Conservation (phyloP, 345 rosid species). For the Camelina laxa region DNA sequence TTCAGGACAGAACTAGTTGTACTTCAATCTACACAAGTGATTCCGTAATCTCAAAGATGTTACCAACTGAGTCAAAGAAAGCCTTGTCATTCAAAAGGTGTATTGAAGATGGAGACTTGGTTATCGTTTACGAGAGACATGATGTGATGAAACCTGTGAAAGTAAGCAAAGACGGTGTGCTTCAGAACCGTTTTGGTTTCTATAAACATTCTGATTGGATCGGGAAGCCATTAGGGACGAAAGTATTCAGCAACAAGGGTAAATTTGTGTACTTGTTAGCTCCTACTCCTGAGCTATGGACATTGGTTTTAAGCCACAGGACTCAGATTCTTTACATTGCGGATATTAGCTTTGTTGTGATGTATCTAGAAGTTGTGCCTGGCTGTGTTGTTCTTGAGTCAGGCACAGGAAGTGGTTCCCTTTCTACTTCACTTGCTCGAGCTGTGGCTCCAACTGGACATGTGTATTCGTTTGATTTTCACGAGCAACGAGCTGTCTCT, state of each 20-base stretch:
- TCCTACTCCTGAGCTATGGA: slow-evolving; percentile 96
- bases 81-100: slow-evolving; percentile 60
- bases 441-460: slow-evolving; percentile 93
- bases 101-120: slow-evolving; percentile 76
- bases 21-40: slow-evolving; percentile 69
- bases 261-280: slow-evolving; percentile 79
- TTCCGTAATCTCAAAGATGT: slow-evolving; percentile 61
- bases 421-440: slow-evolving; percentile 84
- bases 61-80: slow-evolving; percentile 56
- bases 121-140: slow-evolving; percentile 81
- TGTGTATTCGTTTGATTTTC: slow-evolving; percentile 93
- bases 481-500: slow-evolving; percentile 87
- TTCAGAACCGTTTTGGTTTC: slow-evolving; percentile 88
- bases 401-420: slow-evolving; percentile 94
- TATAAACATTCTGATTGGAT: slow-evolving; percentile 94
- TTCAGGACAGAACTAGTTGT: slow-evolving; percentile 28
- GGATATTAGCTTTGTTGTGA: slow-evolving; percentile 81
- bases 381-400: slow-evolving; percentile 93
- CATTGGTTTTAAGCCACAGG: slow-evolving; percentile 89
- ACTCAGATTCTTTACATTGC: slow-evolving; percentile 96
- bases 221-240: slow-evolving; percentile 91
- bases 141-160: slow-evolving; percentile 81
- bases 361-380: slow-evolving; percentile 85
- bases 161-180: slow-evolving; percentile 60
- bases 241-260: slow-evolving; percentile 86